Conservation (phyloP, 2,329 filamentous ascomycete genomes). For the Nigrospora sphaerica region DNA sequence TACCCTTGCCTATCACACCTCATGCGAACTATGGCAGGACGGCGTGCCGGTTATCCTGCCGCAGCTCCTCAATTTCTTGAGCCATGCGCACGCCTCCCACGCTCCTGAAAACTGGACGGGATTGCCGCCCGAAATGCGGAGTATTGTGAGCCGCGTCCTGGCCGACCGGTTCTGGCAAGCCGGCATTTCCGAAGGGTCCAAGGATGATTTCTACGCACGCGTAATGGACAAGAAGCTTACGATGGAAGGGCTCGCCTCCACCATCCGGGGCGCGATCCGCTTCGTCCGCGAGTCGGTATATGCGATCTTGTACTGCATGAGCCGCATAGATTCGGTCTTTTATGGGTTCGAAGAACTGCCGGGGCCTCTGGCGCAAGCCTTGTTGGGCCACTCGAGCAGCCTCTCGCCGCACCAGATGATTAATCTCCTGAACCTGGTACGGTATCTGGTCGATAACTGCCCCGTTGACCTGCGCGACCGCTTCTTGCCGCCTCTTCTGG, state of each 20-base stretch:
- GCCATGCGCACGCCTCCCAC: conserved; percentile 86
- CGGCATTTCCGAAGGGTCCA: conserved; percentile 89
- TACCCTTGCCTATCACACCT: conserved; percentile 65
- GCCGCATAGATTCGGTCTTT: conserved; percentile 77
- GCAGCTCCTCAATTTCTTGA: conserved; percentile 76
- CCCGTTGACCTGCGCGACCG: conserved; percentile 68
- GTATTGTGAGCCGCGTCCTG: conserved; percentile 72
- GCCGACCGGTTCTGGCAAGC: conserved; percentile 98
- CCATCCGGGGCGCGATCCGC: conserved; percentile 80
- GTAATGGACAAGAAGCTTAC: conserved; percentile 85
- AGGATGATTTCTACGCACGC: conserved; percentile 91
- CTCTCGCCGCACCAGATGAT: conserved; percentile 91
- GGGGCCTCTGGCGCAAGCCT: conserved; percentile 70
- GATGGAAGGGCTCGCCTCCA: conserved; percentile 88
- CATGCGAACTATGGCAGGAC: conserved; percentile 78
- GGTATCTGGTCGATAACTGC: conserved; percentile 87
- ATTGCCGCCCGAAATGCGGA: conserved; percentile 67
- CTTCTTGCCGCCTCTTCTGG: conserved; percentile 79
- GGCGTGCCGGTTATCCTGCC: conserved; percentile 78
- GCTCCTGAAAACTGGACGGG: conserved; percentile 78
- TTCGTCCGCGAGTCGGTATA: conserved; percentile 92
- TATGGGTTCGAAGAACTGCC: conserved; percentile 86
- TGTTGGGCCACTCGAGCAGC: conserved; percentile 75
- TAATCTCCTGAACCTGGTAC: conserved; percentile 81
- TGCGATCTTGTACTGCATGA: conserved; percentile 90